phyloP scores from a whole-genome alignment of 2,329 filamentous ascomycete species.

The Aspergillus sp. region DNA sequence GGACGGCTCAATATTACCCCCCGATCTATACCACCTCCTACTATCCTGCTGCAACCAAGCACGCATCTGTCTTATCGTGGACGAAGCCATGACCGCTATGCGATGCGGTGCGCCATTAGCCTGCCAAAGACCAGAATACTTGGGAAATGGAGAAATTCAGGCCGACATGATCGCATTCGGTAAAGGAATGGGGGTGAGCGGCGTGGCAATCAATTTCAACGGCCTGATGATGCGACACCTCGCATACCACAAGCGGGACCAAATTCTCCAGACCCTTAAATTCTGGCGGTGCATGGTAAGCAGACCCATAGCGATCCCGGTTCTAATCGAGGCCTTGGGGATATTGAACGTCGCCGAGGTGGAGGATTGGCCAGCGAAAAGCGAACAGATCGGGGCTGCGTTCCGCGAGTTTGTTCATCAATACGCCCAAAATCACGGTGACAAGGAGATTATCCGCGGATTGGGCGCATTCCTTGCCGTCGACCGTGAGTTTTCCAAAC shows the following conservation, averaged over 20 bases:
- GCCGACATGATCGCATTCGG: not conserved
- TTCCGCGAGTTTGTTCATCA: not conserved
- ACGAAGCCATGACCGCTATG: not conserved
- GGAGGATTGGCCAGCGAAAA: not conserved
- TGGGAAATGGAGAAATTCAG: not conserved
- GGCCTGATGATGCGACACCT: not conserved
- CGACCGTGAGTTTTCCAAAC: not conserved
- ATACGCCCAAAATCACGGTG: not conserved
- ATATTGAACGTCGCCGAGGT: not conserved
- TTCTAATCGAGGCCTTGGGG: not conserved
- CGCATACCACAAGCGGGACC: not conserved
- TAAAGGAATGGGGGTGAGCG: not conserved
- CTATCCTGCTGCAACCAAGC: not conserved
- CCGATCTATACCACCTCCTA: not conserved
- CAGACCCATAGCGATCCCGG: not conserved
- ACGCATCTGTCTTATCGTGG: not conserved
- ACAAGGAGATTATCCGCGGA: not conserved
- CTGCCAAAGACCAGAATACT: not conserved
- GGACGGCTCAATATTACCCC: not conserved
- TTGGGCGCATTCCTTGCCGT: not conserved
- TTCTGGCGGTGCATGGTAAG: not conserved
- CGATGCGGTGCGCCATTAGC: not conserved
- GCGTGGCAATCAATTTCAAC: not conserved
- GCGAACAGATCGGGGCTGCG: not conserved
- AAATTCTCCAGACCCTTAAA: not conserved